A percentile compares a stretch with the other conserved stretches of the same genome.
These are phyloP conservation scores for Halophytophthora batemanensis DNA, from an alignment of 352 stramenopile genomes.

Conservation along the genomic window DNA sequence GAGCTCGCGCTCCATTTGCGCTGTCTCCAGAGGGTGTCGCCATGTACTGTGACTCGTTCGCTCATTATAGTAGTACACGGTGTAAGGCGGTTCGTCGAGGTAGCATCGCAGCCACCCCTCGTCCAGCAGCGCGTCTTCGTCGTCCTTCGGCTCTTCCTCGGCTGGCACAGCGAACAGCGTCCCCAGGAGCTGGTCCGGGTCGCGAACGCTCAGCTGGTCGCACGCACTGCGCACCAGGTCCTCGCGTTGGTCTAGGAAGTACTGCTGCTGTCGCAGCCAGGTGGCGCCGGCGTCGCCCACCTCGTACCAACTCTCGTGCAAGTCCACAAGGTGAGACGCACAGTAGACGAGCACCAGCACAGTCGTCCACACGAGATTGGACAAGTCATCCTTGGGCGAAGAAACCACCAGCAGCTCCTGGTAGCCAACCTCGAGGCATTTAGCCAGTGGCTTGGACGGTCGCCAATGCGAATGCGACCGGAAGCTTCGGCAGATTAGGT, in stretches of 20 bases:
- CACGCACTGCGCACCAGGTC: constrained; percentile 52
- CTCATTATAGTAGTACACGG: constrained; percentile 65
- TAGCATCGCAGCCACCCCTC: constrained; percentile 53
- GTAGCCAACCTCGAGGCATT: constrained; percentile 35
- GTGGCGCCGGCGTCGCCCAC: constrained; percentile 22
- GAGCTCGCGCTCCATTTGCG: constrained; percentile 33
- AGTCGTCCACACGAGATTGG: constrained; percentile 51
- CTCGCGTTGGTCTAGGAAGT: constrained; percentile 46
- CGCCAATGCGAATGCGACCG: constrained; percentile 31
- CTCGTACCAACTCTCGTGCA: constrained; percentile 55
- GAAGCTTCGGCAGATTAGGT: constrained; percentile 37
- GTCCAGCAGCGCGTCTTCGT: constrained; percentile 26
- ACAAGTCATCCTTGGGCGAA: constrained; percentile 39
- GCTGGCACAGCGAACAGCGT: constrained; percentile 38
- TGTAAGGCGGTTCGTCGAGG: constrained; percentile 55
- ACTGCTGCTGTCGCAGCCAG: constrained; percentile 49
- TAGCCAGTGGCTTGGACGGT: constrained; percentile 42
- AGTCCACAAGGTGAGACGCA: constrained; percentile 34
- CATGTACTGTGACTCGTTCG: constrained; percentile 53
- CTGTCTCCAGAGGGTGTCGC: constrained; percentile 49
- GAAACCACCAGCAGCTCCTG: constrained; percentile 30
- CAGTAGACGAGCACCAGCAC: constrained; percentile 48
- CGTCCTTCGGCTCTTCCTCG: constrained; percentile 23
- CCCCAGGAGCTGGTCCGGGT: constrained; percentile 31
- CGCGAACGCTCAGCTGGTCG: constrained; percentile 24